phyloP scores from a whole-genome alignment of 805 yeast species.

The Crinitomyces ghanaensis region DNA sequence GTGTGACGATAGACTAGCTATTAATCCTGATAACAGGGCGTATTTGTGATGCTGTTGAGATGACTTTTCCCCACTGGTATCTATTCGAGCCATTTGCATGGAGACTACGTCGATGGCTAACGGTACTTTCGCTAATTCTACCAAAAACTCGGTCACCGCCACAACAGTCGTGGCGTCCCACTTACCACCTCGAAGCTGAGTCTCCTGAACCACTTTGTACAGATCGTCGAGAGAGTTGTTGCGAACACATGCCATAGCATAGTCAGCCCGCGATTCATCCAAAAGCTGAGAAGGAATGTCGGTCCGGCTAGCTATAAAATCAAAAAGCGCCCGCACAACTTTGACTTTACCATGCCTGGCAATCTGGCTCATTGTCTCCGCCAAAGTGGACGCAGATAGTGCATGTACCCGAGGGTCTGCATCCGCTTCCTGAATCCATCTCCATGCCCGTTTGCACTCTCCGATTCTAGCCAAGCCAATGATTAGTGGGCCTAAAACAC shows the following conservation, averaged over 20 bases:
- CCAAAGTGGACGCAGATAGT: conserved; percentile 11
- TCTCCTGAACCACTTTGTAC: conserved; percentile 22
- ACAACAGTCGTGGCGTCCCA: conserved; percentile 24
- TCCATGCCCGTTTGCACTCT: conserved; percentile 20
- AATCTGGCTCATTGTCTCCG: conserved; percentile 15
- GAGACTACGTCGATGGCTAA: conserved; percentile 22
- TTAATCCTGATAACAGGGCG: conserved; percentile 5
- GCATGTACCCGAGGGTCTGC: conserved; percentile 11
- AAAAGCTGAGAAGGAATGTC: conserved; percentile 6
- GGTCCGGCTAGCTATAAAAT: conserved; percentile 14
- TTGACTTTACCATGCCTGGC: conserved; percentile 13
- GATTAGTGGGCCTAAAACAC: conserved; percentile 12
- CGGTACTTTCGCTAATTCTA: conserved; percentile 10
- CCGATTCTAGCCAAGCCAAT: conserved; percentile 17
- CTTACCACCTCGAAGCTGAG: conserved; percentile 17
- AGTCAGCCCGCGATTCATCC: conserved; percentile 19
- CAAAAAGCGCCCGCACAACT: conserved; percentile 22
- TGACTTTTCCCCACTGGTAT: conserved; percentile 4
- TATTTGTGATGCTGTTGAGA: conserved; percentile 1
- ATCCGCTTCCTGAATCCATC: conserved; percentile 19
- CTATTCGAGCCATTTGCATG: conserved; percentile 17
- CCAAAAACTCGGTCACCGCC: conserved; percentile 12
- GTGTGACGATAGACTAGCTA: conserved; percentile 3
- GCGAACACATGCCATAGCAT: conserved; percentile 14
- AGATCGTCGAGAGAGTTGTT: conserved; percentile 12